A percentile compares a stretch with the other conserved stretches of the same genome.
Evolutionary conservation across 441 rosid genomes (phyloP).

Genomic region (Kokia cookei): DNA sequence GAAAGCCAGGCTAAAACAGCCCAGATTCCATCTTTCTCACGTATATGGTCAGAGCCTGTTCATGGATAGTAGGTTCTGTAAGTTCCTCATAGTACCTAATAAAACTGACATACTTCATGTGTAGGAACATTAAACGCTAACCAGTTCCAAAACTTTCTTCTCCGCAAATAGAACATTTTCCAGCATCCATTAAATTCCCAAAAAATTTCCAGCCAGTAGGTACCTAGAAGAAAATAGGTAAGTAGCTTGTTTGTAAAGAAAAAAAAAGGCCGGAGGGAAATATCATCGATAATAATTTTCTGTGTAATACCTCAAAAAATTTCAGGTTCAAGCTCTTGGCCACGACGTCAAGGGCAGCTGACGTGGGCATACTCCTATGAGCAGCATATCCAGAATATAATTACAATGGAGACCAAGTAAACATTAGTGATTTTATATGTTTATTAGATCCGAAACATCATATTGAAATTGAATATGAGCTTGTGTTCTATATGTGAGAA

Average conservation of each 20-base stretch:
- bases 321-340: constrained; percentile 77
- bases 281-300: not conserved
- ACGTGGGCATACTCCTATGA: constrained; percentile 98
- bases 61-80: not conserved
- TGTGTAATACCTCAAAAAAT: constrained; percentile 76
- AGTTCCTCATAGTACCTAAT: not conserved
- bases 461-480: not conserved
- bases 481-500: not conserved
- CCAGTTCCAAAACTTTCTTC: constrained; percentile 99
- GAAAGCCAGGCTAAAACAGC: constrained; percentile 98
- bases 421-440: not conserved
- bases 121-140: constrained; percentile 19
- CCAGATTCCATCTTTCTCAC: constrained; percentile 99
- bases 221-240: constrained; percentile 41
- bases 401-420: not conserved
- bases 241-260: not conserved
- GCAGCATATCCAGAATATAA: not conserved
- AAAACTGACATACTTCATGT: not conserved
- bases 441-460: not conserved
- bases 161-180: constrained; percentile 88
- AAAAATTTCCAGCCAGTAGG: constrained; percentile 99
- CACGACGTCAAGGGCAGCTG: constrained; percentile 97
- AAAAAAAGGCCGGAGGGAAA: not conserved
- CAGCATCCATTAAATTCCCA: constrained; percentile 99
- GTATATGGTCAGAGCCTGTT: constrained; percentile 93